phyloP scores from a whole-genome alignment of 495 filamentous ascomycete genomes.

The Penicillium ucsense region DNA sequence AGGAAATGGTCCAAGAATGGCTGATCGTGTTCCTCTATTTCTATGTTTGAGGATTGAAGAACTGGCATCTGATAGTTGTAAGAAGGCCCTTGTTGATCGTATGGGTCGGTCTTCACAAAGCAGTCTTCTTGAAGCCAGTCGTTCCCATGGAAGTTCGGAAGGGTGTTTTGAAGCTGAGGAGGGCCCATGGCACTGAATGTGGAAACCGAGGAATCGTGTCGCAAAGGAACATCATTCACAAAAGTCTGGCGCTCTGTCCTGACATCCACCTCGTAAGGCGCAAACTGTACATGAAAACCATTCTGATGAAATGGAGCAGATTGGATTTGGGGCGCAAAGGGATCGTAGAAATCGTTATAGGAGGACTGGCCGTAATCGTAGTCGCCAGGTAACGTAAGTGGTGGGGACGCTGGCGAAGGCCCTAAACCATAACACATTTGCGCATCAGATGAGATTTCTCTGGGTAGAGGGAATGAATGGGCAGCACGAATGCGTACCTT shows the following conservation, averaged over 20 bases:
- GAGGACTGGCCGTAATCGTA: conserved; percentile 21
- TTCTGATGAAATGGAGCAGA: no score
- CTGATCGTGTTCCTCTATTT: conserved; percentile 82
- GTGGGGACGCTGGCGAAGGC: no score
- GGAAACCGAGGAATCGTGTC: conserved; percentile 72
- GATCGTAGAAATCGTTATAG: conserved; percentile 35
- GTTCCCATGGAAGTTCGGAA: conserved; percentile 58
- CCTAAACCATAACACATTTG: neutral
- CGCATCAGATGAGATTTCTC: no score
- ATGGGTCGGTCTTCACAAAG: no score
- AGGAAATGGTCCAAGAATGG: conserved; percentile 88
- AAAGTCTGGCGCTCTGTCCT: conserved; percentile 93
- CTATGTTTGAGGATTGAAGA: conserved; percentile 45
- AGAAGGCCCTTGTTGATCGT: no score
- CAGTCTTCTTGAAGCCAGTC: conserved; percentile 73
- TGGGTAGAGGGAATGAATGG: no score
- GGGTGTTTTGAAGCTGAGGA: conserved; percentile 56
- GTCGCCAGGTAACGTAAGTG: conserved; percentile 39
- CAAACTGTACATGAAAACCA: no score
- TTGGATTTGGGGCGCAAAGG: no score
- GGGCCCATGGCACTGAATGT: conserved; percentile 80
- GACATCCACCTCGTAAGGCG: conserved; percentile 93
- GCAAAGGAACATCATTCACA: conserved; percentile 77
- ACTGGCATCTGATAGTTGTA: no score
- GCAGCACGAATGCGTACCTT: no score